phyloP scores from a whole-genome alignment of 1,284 basidiomycete species.

The Acaromyces ingoldii region DNA sequence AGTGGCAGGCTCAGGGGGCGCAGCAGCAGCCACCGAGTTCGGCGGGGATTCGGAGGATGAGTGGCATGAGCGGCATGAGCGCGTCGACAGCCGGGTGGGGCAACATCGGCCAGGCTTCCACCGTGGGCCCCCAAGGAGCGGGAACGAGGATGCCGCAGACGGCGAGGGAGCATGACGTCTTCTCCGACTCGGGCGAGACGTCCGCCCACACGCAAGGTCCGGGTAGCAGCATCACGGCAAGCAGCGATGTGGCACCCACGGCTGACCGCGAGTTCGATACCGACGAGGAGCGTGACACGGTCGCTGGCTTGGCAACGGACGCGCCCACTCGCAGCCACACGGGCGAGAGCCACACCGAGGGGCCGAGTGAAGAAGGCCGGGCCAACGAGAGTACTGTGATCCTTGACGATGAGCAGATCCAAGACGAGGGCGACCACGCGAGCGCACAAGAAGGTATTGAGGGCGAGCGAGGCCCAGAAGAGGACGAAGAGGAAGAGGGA shows the following conservation, averaged over 20 bases:
- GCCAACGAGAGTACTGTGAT: no score
- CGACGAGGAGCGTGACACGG: slow-evolving; percentile 32
- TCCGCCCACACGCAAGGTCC: slow-evolving; percentile 15
- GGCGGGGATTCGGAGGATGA: background rate
- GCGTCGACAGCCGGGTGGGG: background rate
- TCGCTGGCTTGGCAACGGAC: slow-evolving; percentile 19
- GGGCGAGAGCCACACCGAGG: no score
- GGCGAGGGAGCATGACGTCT: no score
- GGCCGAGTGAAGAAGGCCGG: no score
- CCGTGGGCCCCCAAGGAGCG: no score
- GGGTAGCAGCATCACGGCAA: slow-evolving; percentile 27
- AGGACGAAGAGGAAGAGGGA: slow-evolving; percentile 15
- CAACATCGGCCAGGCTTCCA: slow-evolving; percentile 1
- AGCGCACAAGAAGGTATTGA: slow-evolving; percentile 8
- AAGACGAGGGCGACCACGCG: slow-evolving; percentile 1
- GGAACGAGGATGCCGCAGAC: no score
- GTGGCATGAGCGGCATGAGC: background rate
- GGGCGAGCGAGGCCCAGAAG: slow-evolving; percentile 11
- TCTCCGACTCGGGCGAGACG: slow-evolving; percentile 17
- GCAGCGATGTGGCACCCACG: slow-evolving; percentile 8
- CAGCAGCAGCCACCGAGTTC: background rate
- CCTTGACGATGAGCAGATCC: no score
- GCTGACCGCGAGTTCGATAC: slow-evolving; percentile 16
- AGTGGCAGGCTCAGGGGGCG: background rate
- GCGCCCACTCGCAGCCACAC: background rate